These are phyloP conservation scores for Forsythia viridissima DNA, from an alignment of 257 asterid species.

Conservation along the genomic window DNA sequence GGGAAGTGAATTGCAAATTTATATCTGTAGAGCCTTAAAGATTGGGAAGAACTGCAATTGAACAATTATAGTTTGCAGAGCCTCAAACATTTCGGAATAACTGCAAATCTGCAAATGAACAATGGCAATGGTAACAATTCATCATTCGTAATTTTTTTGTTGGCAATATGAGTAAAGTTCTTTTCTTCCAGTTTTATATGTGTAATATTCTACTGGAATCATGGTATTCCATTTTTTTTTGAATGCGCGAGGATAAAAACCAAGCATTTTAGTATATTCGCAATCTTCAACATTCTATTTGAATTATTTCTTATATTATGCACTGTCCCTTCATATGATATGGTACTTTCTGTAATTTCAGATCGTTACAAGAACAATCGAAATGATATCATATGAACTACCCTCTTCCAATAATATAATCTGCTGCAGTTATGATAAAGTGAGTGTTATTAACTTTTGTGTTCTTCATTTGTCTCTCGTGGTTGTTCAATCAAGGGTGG, in stretches of 20 bases:
- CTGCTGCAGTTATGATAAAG: constrained; percentile 59
- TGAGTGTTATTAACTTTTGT: constrained; percentile 25
- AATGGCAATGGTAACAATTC: neutral
- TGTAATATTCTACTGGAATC: neutral
- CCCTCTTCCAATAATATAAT: constrained; percentile 54
- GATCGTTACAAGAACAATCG: constrained; percentile 72
- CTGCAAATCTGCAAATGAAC: neutral
- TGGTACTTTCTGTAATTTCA: constrained; percentile 34
- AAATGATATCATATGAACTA: constrained; percentile 42
- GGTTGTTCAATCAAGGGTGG: neutral
- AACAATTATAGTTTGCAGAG: neutral
- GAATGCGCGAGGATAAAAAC: neutral
- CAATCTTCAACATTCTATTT: neutral
- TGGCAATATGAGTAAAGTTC: neutral
- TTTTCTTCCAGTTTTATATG: neutral
- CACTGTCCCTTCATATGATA: neutral
- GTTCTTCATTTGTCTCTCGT: neutral
- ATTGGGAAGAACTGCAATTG: neutral
- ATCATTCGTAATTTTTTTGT: neutral
- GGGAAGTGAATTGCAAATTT: neutral
- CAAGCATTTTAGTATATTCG: neutral
- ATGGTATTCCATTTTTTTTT: neutral
- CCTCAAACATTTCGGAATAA: neutral
- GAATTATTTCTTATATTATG: neutral
- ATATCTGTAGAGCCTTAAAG: neutral